These are phyloP conservation scores for Tetrapisispora fleetii DNA, from an alignment of 805 yeast species.

Conservation along the genomic window DNA sequence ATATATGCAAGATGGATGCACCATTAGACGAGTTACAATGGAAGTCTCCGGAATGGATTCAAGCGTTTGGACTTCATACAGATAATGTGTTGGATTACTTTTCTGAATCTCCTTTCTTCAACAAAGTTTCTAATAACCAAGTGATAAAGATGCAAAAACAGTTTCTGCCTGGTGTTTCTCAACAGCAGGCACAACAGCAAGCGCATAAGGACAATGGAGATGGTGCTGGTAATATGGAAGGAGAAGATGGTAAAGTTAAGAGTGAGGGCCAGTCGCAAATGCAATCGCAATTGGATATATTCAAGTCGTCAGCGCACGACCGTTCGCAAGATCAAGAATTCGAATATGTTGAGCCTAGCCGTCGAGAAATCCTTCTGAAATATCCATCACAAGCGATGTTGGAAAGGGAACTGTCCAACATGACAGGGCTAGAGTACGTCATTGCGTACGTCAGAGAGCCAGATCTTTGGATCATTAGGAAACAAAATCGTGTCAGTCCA, in stretches of 20 bases:
- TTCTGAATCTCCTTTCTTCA: conserved; percentile 89
- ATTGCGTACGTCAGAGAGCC: conserved; percentile 73
- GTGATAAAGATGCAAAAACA: conserved; percentile 92
- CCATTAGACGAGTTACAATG: conserved; percentile 84
- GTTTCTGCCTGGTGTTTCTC: conserved; percentile 32
- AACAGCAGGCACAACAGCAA: conserved; percentile 7
- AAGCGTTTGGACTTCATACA: conserved; percentile 73
- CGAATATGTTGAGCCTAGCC: conserved; percentile 14
- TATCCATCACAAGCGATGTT: conserved; percentile 30
- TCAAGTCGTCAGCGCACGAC: conserved; percentile 2
- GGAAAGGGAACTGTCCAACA: conserved; percentile 54
- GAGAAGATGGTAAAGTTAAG: conserved; percentile 1
- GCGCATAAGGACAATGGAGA: conserved; percentile 14
- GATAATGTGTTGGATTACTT: conserved; percentile 91
- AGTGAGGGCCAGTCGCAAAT: background rate
- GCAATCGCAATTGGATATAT: conserved; percentile 2
- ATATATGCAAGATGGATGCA: conserved; percentile 1
- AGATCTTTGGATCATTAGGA: conserved; percentile 83
- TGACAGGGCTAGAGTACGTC: conserved; percentile 82
- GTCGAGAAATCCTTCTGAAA: conserved; percentile 16
- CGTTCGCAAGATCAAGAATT: conserved; percentile 11
- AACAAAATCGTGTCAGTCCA: conserved; percentile 52
- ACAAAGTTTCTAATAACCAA: conserved; percentile 88
- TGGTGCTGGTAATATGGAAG: background rate
- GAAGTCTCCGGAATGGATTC: conserved; percentile 97